A percentile compares a stretch with the other conserved stretches of the same genome.
These are phyloP conservation scores for Metschnikowia santaceciliae DNA, from an alignment of 805 yeast genomes.

Conservation along the genomic window DNA sequence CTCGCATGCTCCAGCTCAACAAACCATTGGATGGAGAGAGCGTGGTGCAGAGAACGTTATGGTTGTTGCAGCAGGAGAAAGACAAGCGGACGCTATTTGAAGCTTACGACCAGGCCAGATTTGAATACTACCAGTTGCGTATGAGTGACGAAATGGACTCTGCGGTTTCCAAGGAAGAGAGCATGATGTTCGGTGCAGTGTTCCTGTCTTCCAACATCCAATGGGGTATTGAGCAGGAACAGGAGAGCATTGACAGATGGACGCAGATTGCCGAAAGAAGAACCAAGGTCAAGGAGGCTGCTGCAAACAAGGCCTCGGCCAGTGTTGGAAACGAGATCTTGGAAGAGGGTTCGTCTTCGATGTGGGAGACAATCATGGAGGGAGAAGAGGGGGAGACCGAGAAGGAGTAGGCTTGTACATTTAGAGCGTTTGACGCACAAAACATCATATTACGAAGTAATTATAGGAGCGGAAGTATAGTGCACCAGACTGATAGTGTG, in stretches of 20 bases:
- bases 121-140: conserved; percentile 82
- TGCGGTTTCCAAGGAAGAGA: conserved; percentile 76
- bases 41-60: conserved; percentile 43
- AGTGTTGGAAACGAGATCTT: conserved; percentile 17
- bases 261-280: conserved; percentile 61
- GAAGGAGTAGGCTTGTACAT: conserved; percentile 10
- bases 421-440: neutral
- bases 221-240: conserved; percentile 68
- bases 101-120: conserved; percentile 83
- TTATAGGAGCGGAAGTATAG: no score
- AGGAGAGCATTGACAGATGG: conserved; percentile 69
- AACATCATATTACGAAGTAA: neutral
- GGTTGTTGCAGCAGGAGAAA: conserved; percentile 24
- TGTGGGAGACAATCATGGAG: conserved; percentile 21
- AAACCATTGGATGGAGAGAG: conserved; percentile 84
- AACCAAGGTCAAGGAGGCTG: conserved; percentile 55
- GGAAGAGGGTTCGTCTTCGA: conserved; percentile 19
- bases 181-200: conserved; percentile 78
- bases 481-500: no score
- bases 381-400: conserved; percentile 13
- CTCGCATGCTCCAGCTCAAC: conserved; percentile 62
- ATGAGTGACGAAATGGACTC: conserved; percentile 77
- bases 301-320: conserved; percentile 18
- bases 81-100: conserved; percentile 39
- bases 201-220: conserved; percentile 60